Percentiles rank a stretch among this genome's conserved stretches.
phyloP scores from a whole-genome alignment of 225 moss, liverwort and hornwort genomes.

The Bryum argenteum region DNA sequence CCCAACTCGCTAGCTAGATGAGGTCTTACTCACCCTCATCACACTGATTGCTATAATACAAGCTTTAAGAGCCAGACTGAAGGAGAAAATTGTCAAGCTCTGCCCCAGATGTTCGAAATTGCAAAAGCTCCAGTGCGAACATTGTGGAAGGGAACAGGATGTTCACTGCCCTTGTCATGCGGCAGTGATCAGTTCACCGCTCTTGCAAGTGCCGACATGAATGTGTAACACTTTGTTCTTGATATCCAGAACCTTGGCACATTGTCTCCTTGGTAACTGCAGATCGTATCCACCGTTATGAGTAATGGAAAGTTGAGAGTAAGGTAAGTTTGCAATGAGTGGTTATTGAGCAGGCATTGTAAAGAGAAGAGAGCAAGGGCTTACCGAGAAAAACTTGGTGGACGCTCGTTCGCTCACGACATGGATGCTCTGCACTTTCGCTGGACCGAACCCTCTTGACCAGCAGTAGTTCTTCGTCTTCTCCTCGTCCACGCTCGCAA shows the following conservation, averaged over 20 bases:
- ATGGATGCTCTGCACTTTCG: constrained; percentile 66
- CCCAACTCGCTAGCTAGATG: constrained; percentile 20
- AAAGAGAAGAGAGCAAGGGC: constrained; percentile 3
- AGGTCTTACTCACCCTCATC: constrained; percentile 26
- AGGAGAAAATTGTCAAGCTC: constrained; percentile 30
- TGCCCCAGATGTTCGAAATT: constrained; percentile 16
- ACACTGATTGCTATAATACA: constrained; percentile 7
- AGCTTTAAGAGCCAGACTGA: constrained; percentile 27
- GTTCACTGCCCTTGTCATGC: constrained; percentile 13
- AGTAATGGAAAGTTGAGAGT: too few species aligned
- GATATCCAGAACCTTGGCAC: constrained; percentile 65
- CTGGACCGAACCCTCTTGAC: constrained; percentile 60
- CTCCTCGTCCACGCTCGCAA: constrained; percentile 67
- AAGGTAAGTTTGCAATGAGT: too few species aligned
- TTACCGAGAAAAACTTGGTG: constrained; percentile 66
- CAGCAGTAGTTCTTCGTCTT: constrained; percentile 75
- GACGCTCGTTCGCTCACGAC: constrained; percentile 68
- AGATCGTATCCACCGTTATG: neutral
- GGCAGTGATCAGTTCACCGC: constrained; percentile 62
- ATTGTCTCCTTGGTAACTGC: constrained; percentile 94
- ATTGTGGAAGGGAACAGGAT: constrained; percentile 19
- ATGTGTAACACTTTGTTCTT: constrained; percentile 67
- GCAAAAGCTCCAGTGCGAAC: constrained; percentile 18
- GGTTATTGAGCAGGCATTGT: neutral
- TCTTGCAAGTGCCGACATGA: constrained; percentile 65